Conservation (phyloP, 148 eudicot genomes). For the Rhododendron molle region DNA sequence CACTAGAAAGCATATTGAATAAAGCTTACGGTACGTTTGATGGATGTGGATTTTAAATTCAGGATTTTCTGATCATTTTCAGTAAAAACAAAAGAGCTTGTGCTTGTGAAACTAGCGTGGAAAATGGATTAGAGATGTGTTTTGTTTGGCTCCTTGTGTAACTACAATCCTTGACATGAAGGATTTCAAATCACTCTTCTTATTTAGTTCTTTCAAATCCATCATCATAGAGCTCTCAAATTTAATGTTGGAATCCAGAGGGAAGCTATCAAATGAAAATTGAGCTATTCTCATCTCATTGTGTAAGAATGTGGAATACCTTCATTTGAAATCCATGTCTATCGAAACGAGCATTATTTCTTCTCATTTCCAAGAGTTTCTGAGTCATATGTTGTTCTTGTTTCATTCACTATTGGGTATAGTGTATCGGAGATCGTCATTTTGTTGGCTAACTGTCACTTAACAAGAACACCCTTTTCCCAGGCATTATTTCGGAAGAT, state of each 20-base stretch:
- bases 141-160: neutral
- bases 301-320: neutral
- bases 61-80: neutral
- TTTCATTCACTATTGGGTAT: neutral
- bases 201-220: neutral
- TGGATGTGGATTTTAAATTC: neutral
- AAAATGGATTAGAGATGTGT: neutral
- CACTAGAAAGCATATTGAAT: neutral
- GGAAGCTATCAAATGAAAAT: neutral
- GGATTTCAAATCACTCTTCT: neutral
- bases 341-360: neutral
- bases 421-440: neutral
- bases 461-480: neutral
- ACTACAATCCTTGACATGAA: neutral
- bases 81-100: neutral
- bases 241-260: neutral
- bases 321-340: neutral
- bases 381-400: neutral
- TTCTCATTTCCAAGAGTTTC: neutral
- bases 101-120: neutral
- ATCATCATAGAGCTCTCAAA: neutral
- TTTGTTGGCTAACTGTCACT: neutral
- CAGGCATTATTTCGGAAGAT: slow-evolving; percentile 50
- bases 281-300: neutral
- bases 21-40: neutral